Conservation (phyloP, 129 eudicot species). For the Kitagawia praeruptora region DNA sequence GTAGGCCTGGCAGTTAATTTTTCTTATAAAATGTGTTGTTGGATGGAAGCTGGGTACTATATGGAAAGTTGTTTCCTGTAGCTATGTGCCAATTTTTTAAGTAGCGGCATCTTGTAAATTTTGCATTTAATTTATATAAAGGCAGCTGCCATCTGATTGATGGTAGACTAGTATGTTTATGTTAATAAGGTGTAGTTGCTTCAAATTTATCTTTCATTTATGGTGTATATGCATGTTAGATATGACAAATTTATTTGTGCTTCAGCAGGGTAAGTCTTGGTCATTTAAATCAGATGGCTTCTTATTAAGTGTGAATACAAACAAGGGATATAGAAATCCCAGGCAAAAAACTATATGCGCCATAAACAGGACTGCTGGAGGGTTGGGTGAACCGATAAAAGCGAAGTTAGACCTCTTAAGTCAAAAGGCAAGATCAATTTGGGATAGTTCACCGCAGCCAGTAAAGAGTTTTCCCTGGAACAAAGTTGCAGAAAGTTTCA, state of each 20-base stretch:
- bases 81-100: neutral
- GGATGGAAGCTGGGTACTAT: neutral
- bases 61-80: neutral
- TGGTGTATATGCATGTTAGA: neutral
- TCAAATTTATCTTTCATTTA: neutral
- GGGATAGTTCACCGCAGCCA: slow-evolving; percentile 71
- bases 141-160: neutral
- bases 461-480: slow-evolving; percentile 83
- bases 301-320: slow-evolving; percentile 25
- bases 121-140: neutral
- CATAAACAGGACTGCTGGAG: slow-evolving; percentile 56
- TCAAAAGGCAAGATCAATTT: slow-evolving; percentile 48
- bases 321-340: slow-evolving; percentile 14
- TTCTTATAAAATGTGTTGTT: neutral
- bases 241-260: slow-evolving; percentile 9
- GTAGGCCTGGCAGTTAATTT: neutral
- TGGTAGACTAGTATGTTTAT: too few relatives aligned
- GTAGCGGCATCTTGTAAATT: neutral
- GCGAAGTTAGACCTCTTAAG: slow-evolving; percentile 32
- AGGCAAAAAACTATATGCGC: slow-evolving; percentile 32
- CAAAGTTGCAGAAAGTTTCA: slow-evolving; percentile 50
- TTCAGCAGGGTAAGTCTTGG: slow-evolving; percentile 33
- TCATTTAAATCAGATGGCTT: slow-evolving; percentile 14
- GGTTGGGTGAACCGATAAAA: slow-evolving; percentile 45
- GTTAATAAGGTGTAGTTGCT: neutral